These are phyloP conservation scores for Paracorniculantispora psalliotae DNA, from an alignment of 2,329 filamentous ascomycete species.

Conservation along the genomic window DNA sequence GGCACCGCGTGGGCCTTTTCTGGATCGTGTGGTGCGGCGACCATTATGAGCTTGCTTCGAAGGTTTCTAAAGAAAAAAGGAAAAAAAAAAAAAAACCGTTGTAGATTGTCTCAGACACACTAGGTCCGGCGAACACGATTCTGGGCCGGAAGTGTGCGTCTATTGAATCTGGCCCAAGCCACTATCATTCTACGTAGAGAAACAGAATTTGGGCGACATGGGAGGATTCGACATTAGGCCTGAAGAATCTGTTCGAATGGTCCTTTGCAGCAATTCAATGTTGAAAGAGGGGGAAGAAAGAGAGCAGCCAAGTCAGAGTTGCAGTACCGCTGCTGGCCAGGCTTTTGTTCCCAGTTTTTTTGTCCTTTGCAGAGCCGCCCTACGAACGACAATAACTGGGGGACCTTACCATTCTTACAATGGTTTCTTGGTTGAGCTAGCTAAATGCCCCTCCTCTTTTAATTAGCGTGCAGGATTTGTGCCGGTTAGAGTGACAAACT, in stretches of 20 bases:
- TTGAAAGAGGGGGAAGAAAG: not conserved
- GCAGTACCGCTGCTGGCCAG: not conserved
- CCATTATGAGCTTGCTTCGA: not conserved
- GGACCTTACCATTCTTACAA: not conserved
- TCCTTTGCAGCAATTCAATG: not conserved
- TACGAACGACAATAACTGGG: not conserved
- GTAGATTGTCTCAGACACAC: not conserved
- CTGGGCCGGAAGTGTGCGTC: not conserved
- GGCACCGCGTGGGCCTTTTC: slow-evolving; percentile 4
- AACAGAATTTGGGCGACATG: not conserved
- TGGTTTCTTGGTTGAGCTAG: not conserved
- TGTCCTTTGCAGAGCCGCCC: not conserved
- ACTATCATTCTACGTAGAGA: not conserved
- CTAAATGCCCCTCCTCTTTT: not conserved
- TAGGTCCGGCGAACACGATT: not conserved
- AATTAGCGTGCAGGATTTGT: not conserved
- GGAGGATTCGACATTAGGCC: not conserved
- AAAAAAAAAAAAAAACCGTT: not conserved
- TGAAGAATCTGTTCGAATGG: not conserved
- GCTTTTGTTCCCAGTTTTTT: not conserved
- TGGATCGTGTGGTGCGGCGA: slow-evolving; percentile 1
- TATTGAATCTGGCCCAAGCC: not conserved
- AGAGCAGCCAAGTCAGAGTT: not conserved
- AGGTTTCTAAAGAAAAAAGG: not conserved
- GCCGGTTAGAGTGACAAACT: not conserved